phyloP scores from a whole-genome alignment of 345 rosid genomes.

The Streptanthus diversifolius region DNA sequence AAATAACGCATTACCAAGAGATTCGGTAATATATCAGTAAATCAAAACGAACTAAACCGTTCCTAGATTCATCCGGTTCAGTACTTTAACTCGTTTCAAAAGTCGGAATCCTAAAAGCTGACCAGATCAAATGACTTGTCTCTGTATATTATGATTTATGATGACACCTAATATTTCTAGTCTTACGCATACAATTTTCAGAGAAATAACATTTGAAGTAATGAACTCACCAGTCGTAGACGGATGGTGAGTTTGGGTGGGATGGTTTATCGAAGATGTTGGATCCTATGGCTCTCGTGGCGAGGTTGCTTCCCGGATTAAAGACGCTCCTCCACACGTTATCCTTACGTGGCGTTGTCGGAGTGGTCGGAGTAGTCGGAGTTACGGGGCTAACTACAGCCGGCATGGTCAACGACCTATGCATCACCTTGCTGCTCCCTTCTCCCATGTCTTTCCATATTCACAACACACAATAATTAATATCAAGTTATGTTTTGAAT shows the following conservation, averaged over 20 bases:
- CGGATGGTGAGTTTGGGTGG: conserved; percentile 82
- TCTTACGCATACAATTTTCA: background rate
- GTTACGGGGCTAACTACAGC: conserved; percentile 43
- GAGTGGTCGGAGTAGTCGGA: conserved; percentile 54
- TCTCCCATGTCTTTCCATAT: conserved; percentile 37
- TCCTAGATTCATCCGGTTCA: background rate
- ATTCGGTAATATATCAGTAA: background rate
- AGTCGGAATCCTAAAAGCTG: background rate
- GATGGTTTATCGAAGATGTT: conserved; percentile 72
- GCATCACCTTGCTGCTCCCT: conserved; percentile 44
- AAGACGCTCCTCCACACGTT: conserved; percentile 99
- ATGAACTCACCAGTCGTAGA: conserved; percentile 75
- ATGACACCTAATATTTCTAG: background rate
- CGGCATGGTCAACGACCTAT: conserved; percentile 65
- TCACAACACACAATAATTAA: background rate
- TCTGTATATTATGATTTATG: background rate
- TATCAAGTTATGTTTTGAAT: background rate
- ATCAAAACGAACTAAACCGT: background rate
- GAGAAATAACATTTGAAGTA: background rate
- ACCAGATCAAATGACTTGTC: background rate
- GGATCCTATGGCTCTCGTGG: conserved; percentile 68
- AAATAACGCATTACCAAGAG: conserved; percentile 10
- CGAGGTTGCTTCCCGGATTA: conserved; percentile 90
- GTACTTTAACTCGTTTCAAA: background rate
- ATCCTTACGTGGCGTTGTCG: conserved; percentile 68